Percentiles rank a stretch among this genome's conserved stretches.
Evolutionary conservation across 2,329 filamentous ascomycete species (phyloP).

Genomic region (Clonostachys sp.): DNA sequence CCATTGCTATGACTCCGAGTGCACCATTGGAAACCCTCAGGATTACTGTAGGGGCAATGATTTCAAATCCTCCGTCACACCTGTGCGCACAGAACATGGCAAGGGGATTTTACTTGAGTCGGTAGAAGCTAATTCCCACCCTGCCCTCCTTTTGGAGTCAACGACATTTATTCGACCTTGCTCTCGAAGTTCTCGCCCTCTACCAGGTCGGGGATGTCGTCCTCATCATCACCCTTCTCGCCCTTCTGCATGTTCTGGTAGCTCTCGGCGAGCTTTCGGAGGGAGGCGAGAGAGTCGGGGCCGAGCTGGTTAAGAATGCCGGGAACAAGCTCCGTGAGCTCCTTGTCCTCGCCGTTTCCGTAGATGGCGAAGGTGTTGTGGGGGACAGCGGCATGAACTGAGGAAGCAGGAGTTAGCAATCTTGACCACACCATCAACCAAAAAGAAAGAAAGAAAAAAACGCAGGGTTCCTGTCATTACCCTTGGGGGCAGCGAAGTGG

Average conservation of each 20-base stretch:
- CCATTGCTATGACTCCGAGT: constrained; percentile 16
- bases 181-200: constrained; percentile 97
- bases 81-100: too few relatives aligned
- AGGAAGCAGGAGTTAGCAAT: constrained; percentile 6
- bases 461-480: constrained; percentile 46
- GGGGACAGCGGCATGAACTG: constrained; percentile 94
- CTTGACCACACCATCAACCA: not conserved
- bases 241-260: constrained; percentile 99
- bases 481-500: constrained; percentile 97
- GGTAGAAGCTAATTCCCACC: constrained; percentile 7
- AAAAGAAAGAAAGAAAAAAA: too few relatives aligned
- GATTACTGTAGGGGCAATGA: constrained; percentile 15
- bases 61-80: constrained; percentile 2
- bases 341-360: constrained; percentile 98
- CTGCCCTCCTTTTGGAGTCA: not conserved
- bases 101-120: not conserved
- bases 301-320: constrained; percentile 99
- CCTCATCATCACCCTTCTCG: constrained; percentile 79
- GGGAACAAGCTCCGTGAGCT: constrained; percentile 97
- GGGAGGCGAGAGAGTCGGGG: constrained; percentile 93
- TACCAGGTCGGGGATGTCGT: constrained; percentile 95
- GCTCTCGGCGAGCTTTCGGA: constrained; percentile 97
- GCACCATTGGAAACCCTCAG: constrained; percentile 13
- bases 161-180: constrained; percentile 76
- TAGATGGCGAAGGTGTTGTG: constrained; percentile 99